Conservation (phyloP, 2,329 filamentous ascomycete genomes). For the Xylariaceae sp. region DNA sequence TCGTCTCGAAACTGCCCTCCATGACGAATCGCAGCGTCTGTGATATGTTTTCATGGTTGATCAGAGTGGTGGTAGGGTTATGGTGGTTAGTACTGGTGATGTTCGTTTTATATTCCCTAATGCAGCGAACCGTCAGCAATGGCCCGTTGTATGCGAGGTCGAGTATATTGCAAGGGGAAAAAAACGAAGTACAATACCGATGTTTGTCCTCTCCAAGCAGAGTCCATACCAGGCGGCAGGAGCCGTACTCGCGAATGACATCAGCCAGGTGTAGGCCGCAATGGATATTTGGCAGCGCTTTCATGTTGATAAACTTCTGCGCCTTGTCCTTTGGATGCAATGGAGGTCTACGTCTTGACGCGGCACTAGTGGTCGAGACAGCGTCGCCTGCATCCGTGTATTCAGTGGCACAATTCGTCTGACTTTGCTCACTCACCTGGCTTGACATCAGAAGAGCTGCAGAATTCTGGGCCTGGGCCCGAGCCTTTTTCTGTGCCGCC, state of each 20-base stretch:
- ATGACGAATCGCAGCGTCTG: neutral
- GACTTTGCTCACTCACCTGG: neutral
- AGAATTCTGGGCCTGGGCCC: neutral
- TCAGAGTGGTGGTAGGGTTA: neutral
- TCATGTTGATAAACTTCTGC: neutral
- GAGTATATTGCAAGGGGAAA: too few species aligned
- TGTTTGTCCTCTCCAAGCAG: neutral
- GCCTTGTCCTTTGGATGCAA: neutral
- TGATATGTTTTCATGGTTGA: neutral
- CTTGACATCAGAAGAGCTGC: neutral
- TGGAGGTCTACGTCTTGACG: neutral
- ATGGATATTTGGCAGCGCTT: neutral
- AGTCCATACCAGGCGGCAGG: neutral
- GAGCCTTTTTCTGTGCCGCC: neutral
- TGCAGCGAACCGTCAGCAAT: neutral
- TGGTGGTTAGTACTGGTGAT: neutral
- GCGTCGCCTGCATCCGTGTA: neutral
- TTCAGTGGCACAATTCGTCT: neutral
- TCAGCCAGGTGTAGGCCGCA: neutral
- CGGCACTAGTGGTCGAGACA: neutral
- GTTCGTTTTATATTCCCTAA: neutral
- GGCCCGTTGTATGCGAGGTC: too few species aligned
- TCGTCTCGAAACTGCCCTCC: neutral
- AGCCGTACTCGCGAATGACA: neutral
- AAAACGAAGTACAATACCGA: neutral